Evolutionary conservation across 169 alveolate species (phyloP).

Genomic region (Plasmodium adleri): DNA sequence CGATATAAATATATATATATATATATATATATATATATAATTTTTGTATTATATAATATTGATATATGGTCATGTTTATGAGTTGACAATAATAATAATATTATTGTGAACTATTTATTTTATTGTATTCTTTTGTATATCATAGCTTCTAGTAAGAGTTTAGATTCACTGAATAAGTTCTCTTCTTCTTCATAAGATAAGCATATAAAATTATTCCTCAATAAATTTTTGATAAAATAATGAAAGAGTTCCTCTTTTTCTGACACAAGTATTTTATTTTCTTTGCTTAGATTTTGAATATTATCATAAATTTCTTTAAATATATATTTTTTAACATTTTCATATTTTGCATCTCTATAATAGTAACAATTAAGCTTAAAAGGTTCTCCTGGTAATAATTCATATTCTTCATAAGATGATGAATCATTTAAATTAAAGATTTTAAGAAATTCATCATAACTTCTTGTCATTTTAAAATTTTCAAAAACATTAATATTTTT

Average conservation of each 20-base stretch:
- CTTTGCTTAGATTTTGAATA: not conserved
- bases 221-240: not conserved
- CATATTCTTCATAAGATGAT: not conserved
- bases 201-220: not conserved
- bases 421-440: not conserved
- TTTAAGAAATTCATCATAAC: not conserved
- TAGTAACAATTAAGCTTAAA: not conserved
- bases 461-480: not conserved
- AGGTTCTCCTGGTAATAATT: conserved; percentile 2
- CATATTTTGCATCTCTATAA: not conserved
- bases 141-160: not conserved
- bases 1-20: too few relatives aligned
- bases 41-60: too few relatives aligned
- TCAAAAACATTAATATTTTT: not conserved
- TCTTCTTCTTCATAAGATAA: not conserved
- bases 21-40: too few relatives aligned
- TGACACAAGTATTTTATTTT: not conserved
- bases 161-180: not conserved
- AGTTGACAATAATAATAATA: too few relatives aligned
- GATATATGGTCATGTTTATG: too few relatives aligned
- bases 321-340: not conserved
- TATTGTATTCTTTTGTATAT: not conserved
- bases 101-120: not conserved
- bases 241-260: not conserved
- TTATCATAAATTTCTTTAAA: not conserved